phyloP scores from a whole-genome alignment of 2,329 filamentous ascomycete species.

The Cladophialophora yegresii region DNA sequence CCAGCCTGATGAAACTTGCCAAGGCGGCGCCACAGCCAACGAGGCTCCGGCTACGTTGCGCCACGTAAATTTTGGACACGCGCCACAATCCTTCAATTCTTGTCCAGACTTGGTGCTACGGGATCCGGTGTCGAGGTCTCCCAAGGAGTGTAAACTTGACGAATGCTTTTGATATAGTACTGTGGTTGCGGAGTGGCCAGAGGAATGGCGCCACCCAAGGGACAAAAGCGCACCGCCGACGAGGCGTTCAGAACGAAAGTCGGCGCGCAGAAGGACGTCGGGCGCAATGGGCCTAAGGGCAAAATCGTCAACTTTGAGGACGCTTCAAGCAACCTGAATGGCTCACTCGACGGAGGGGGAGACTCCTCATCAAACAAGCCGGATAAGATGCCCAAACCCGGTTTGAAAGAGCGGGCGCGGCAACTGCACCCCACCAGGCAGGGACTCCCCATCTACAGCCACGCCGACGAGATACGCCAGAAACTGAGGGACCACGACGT shows the following conservation, averaged over 20 bases:
- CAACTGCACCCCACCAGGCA: conserved; percentile 58
- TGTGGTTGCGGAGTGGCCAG: neutral
- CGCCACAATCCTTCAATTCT: neutral
- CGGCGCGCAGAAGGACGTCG: neutral
- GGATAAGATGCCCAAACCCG: conserved; percentile 1
- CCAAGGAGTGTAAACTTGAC: neutral
- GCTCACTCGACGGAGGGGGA: neutral
- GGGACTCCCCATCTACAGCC: conserved; percentile 76
- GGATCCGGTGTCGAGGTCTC: neutral
- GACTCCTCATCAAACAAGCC: neutral
- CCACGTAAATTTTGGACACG: neutral
- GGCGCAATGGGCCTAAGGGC: neutral
- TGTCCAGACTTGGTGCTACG: too few species aligned
- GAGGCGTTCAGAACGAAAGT: neutral
- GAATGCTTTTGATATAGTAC: neutral
- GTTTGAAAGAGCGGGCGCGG: conserved; percentile 50
- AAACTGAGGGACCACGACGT: conserved; percentile 68
- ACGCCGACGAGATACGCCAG: conserved; percentile 68
- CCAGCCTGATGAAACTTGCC: neutral
- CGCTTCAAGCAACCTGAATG: neutral
- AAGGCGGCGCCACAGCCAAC: neutral
- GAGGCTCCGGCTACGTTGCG: neutral
- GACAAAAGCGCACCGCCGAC: neutral
- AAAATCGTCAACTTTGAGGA: conserved; percentile 12
- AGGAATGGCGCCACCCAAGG: neutral